Conservation (phyloP, 2,329 filamentous ascomycete species). For the Aspergillus transmontanensis region DNA sequence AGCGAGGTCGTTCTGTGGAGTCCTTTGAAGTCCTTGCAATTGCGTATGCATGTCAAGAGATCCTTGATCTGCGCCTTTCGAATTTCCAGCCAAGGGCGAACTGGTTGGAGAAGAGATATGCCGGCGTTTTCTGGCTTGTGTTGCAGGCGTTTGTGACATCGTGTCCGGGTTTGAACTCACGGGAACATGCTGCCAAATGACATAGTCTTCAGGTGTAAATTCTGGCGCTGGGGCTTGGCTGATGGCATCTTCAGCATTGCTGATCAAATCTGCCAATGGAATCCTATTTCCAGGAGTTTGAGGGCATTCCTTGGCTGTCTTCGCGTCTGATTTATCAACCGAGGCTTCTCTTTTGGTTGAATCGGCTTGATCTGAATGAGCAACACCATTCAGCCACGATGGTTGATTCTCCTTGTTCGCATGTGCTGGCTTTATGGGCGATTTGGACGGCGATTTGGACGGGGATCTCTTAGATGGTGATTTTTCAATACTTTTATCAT, state of each 20-base stretch:
- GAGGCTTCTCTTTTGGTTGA: constrained; percentile 21
- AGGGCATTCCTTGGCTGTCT: constrained; percentile 45
- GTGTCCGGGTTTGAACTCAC: constrained; percentile 44
- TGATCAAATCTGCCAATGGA: constrained; percentile 62
- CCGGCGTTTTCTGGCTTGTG: constrained; percentile 64
- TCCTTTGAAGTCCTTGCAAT: constrained; percentile 62
- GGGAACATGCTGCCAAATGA: constrained; percentile 59
- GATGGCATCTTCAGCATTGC: constrained; percentile 60
- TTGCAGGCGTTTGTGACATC: constrained; percentile 52
- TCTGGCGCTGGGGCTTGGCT: constrained; percentile 50
- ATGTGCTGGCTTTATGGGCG: constrained; percentile 29
- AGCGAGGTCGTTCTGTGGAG: constrained; percentile 71
- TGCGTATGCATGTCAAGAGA: constrained; percentile 61
- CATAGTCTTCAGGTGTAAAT: constrained; percentile 62
- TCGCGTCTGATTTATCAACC: constrained; percentile 28
- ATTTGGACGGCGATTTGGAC: constrained; percentile 28
- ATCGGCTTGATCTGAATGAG: constrained; percentile 26
- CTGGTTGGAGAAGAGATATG: constrained; percentile 73
- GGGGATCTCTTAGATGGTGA: constrained; percentile 26
- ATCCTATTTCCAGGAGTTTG: constrained; percentile 63
- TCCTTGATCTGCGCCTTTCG: constrained; percentile 41
- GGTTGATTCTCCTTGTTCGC: constrained; percentile 50
- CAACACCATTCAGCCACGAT: constrained; percentile 39
- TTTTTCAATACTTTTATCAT: constrained; percentile 24
- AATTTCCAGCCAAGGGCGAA: constrained; percentile 59